Conservation (phyloP, 768 basidiomycete species). For the Rhizopogon vinicolor region DNA sequence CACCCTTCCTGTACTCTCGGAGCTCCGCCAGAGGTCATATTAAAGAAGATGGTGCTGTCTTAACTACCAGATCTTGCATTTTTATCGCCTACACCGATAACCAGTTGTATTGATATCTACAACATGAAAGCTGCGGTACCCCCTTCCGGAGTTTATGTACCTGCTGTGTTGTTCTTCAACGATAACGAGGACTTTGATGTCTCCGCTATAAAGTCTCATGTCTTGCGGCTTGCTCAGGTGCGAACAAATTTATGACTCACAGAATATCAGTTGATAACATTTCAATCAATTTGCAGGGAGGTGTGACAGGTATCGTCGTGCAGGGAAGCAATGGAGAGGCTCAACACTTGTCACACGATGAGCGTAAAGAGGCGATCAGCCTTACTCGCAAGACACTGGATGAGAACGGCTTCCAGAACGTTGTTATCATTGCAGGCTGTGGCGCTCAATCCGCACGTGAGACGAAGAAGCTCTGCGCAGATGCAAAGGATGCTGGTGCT, state of each 20-base stretch:
- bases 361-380: conserved; percentile 58
- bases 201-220: conserved; percentile 59
- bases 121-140: conserved; percentile 35
- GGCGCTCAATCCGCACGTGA: conserved; percentile 79
- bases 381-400: conserved; percentile 71
- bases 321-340: conserved; percentile 78
- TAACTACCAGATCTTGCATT: not conserved
- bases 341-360: conserved; percentile 69
- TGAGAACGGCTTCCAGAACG: conserved; percentile 60
- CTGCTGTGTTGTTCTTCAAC: conserved; percentile 72
- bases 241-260: conserved; percentile 7
- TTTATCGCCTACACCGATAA: not conserved
- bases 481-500: conserved; percentile 82
- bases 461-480: conserved; percentile 62
- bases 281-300: conserved; percentile 41
- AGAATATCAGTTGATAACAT: conserved; percentile 1
- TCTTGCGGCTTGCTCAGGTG: conserved; percentile 71
- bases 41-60: not conserved
- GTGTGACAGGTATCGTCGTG: conserved; percentile 66
- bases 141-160: conserved; percentile 70
- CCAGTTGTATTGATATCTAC: not conserved
- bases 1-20: not conserved
- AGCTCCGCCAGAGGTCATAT: not conserved
- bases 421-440: conserved; percentile 76
- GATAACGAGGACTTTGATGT: conserved; percentile 69